These are phyloP conservation scores for Flaveria floridana DNA, from an alignment of 140 eudicot species.

Conservation along the genomic window DNA sequence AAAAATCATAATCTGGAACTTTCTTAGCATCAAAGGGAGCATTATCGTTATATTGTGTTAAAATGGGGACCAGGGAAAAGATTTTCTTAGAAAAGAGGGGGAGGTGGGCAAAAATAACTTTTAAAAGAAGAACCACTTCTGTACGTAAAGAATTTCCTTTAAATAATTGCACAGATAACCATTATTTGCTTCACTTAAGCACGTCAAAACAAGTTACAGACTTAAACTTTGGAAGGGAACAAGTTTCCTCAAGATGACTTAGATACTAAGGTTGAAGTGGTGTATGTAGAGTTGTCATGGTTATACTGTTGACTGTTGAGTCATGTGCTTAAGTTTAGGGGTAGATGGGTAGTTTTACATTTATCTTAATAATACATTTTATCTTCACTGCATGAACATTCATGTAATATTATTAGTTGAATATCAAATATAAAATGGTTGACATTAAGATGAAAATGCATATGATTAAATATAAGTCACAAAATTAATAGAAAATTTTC, in stretches of 20 bases:
- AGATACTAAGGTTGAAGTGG: not conserved
- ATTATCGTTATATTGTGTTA: not conserved
- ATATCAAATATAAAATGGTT: not conserved
- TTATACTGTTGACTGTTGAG: not conserved
- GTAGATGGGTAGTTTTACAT: not conserved
- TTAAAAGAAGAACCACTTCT: slow-evolving; percentile 31
- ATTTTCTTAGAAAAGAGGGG: not conserved
- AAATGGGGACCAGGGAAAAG: slow-evolving; percentile 26
- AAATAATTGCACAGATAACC: slow-evolving; percentile 17
- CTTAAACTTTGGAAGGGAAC: not conserved
- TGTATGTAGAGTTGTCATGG: not conserved
- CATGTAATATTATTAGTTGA: not conserved
- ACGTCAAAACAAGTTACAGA: slow-evolving; percentile 14
- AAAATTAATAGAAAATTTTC: not conserved
- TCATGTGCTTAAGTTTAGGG: slow-evolving; percentile 8
- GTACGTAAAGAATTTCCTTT: slow-evolving; percentile 1
- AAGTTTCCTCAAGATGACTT: not conserved
- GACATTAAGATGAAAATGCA: not conserved
- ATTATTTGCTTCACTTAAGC: slow-evolving; percentile 3
- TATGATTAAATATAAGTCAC: not conserved
- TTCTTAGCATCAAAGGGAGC: slow-evolving; percentile 17
- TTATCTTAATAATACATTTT: not conserved
- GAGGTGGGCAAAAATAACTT: slow-evolving; percentile 17
- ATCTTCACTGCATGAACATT: not conserved
- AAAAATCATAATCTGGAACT: slow-evolving; percentile 6